phyloP scores from a whole-genome alignment of 2,329 filamentous ascomycete genomes.

The Hypoxylon sp. region DNA sequence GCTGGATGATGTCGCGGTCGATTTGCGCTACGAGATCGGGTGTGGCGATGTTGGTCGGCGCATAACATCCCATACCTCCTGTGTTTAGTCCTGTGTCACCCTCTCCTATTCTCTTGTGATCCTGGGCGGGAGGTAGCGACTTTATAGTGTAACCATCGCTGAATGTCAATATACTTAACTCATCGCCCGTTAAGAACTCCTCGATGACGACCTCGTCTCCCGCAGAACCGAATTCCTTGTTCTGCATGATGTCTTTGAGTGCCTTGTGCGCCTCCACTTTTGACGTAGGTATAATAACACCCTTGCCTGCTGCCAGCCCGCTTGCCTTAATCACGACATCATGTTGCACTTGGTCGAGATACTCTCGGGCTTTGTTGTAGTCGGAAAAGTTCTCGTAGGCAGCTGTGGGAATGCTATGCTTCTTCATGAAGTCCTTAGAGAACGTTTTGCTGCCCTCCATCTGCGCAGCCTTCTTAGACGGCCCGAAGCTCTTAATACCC shows the following conservation, averaged over 20 bases:
- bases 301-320: constrained; percentile 93
- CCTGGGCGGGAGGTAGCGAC: constrained; percentile 90
- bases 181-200: constrained; percentile 91
- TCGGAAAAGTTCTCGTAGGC: constrained; percentile 90
- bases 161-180: constrained; percentile 92
- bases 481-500: constrained; percentile 87
- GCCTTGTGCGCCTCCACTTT: constrained; percentile 87
- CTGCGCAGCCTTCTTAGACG: constrained; percentile 83
- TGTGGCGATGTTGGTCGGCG: constrained; percentile 85
- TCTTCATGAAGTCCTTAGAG: constrained; percentile 97
- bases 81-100: constrained; percentile 94
- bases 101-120: constrained; percentile 96
- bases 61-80: constrained; percentile 98
- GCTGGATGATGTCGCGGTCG: constrained; percentile 86
- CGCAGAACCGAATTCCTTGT: constrained; percentile 86
- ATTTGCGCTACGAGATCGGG: constrained; percentile 82
- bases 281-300: constrained; percentile 87
- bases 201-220: constrained; percentile 96
- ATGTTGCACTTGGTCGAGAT: constrained; percentile 79
- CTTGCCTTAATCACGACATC: constrained; percentile 94
- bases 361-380: constrained; percentile 78
- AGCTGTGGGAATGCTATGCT: constrained; percentile 90
- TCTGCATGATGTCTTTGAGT: constrained; percentile 90
- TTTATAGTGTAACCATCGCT: constrained; percentile 88
- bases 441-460: constrained; percentile 99